Conservation (phyloP, 139 green algal species). For the Micromonas pusilla region DNA sequence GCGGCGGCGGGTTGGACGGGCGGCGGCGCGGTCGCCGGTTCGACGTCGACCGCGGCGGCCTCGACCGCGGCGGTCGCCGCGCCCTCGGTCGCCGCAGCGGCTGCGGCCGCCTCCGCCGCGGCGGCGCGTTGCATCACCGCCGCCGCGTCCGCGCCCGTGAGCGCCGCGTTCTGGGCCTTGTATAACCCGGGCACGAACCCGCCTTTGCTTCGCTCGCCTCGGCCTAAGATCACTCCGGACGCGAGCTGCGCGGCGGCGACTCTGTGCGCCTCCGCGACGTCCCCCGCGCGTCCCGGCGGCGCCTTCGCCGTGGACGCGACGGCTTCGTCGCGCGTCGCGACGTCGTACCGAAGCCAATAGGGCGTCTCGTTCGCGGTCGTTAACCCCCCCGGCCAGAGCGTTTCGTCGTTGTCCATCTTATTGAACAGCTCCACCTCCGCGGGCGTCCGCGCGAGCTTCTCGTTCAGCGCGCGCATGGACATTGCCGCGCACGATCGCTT, state of each 20-base stretch:
- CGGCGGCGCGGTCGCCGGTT: neutral
- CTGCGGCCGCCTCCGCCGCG: neutral
- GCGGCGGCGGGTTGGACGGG: neutral
- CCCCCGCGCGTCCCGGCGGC: neutral
- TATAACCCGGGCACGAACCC: neutral
- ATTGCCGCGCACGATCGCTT: neutral
- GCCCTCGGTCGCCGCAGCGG: neutral
- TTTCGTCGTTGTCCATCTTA: slow-evolving; percentile 13
- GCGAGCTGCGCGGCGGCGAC: neutral
- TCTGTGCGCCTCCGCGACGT: neutral
- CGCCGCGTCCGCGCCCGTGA: neutral
- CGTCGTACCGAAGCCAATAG: slow-evolving; percentile 10
- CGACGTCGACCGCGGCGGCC: neutral
- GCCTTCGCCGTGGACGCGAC: neutral
- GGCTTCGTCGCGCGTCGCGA: neutral
- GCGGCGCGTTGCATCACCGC: neutral
- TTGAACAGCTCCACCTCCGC: slow-evolving; percentile 30
- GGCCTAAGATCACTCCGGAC: neutral
- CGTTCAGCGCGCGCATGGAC: slow-evolving; percentile 14
- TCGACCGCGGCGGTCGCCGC: neutral
- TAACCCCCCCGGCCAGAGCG: neutral
- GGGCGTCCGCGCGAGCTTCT: slow-evolving; percentile 11
- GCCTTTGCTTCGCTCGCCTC: neutral
- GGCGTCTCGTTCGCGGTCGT: neutral
- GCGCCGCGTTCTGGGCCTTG: neutral